These are phyloP conservation scores for Chalciporus piperatus DNA, from an alignment of 768 basidiomycete genomes.

Conservation along the genomic window DNA sequence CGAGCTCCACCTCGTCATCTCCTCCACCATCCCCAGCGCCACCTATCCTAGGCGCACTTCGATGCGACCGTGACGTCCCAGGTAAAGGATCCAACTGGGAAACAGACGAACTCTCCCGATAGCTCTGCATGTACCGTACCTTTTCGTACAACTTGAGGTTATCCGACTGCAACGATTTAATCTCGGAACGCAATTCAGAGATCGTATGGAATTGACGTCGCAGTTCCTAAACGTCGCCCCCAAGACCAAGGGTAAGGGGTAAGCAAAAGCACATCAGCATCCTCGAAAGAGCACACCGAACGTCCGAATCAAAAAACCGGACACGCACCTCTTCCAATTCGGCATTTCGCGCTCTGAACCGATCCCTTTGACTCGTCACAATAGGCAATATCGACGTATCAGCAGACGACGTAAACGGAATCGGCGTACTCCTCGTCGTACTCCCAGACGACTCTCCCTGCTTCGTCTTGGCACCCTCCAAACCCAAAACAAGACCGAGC, in stretches of 20 bases:
- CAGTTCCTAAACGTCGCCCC: conserved; percentile 59
- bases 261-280: not conserved
- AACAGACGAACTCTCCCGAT: conserved; percentile 69
- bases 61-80: conserved; percentile 19
- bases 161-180: conserved; percentile 89
- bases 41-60: conserved; percentile 3
- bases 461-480: conserved; percentile 14
- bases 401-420: conserved; percentile 69
- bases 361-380: conserved; percentile 93
- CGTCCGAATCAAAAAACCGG: too few relatives aligned
- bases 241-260: not conserved
- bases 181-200: conserved; percentile 88
- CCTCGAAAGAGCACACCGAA: not conserved
- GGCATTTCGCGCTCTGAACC: conserved; percentile 96
- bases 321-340: conserved; percentile 86
- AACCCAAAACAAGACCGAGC: conserved; percentile 57
- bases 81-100: conserved; percentile 73
- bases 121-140: conserved; percentile 97
- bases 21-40: conserved; percentile 27
- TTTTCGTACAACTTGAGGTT: conserved; percentile 99
- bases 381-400: conserved; percentile 98
- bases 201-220: conserved; percentile 94
- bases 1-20: conserved; percentile 63
- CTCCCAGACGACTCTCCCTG: conserved; percentile 18
- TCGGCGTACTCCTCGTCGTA: conserved; percentile 52